Conservation (phyloP, 202 grass and related monocot genomes). For the Dendrocalamus latiflorus region DNA sequence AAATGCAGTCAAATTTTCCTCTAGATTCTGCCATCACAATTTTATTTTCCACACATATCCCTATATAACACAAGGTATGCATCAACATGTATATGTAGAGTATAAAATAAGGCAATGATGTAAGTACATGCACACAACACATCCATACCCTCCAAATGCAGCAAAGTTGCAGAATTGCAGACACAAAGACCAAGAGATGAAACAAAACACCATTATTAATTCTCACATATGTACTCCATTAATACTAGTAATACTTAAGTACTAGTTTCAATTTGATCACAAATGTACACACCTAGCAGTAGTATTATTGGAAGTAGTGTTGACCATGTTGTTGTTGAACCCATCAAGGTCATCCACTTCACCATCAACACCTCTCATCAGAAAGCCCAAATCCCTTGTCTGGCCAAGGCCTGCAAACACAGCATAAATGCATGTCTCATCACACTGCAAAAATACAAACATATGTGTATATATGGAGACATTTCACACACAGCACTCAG, state of each 20-base stretch:
- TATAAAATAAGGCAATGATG: conserved; percentile 5
- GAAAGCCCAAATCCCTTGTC: conserved; percentile 49
- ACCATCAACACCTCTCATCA: conserved; percentile 20
- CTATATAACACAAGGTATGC: neutral
- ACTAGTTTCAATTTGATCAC: neutral
- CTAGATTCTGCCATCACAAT: conserved; percentile 17
- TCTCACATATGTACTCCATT: neutral
- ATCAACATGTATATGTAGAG: conserved; percentile 12
- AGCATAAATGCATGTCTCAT: conserved; percentile 24
- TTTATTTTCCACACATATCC: conserved; percentile 22
- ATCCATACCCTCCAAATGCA: conserved; percentile 29
- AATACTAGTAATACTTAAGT: neutral
- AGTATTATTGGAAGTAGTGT: conserved; percentile 10
- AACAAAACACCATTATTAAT: conserved; percentile 11
- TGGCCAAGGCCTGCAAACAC: conserved; percentile 63
- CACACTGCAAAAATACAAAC: conserved; percentile 10
- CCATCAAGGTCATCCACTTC: conserved; percentile 27
- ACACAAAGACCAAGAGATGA: conserved; percentile 14
- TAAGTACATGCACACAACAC: neutral
- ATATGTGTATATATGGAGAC: neutral
- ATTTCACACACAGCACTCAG: neutral
- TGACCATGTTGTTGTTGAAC: conserved; percentile 37
- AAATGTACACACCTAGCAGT: conserved; percentile 11
- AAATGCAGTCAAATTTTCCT: conserved; percentile 35
- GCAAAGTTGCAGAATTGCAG: conserved; percentile 1